A percentile compares a stretch with the other conserved stretches of the same genome.
Evolutionary conservation across 164 flowering plant species (phyloP).

Genomic region (Kalanchoe fedtschenkoi): DNA sequence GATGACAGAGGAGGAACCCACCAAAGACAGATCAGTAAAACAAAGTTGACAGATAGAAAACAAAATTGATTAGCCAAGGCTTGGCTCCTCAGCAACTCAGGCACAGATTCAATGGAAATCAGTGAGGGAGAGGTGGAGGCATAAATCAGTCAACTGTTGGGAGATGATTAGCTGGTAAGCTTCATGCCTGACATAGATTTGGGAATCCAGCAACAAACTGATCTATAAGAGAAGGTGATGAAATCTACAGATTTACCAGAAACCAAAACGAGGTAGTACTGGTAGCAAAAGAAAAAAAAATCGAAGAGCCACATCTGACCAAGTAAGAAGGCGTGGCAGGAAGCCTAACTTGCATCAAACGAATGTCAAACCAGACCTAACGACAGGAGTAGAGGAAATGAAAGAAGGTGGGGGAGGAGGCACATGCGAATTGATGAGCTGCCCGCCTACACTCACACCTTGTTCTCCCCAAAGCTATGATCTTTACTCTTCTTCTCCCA

Average conservation of each 20-base stretch:
- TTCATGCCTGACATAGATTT: neutral
- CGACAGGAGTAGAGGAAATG: too few relatives aligned
- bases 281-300: neutral
- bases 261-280: neutral
- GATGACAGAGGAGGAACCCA: constrained; percentile 3
- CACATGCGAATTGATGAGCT: too few relatives aligned
- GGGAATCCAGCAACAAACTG: neutral
- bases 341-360: neutral
- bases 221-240: neutral
- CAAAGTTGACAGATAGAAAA: neutral
- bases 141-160: neutral
- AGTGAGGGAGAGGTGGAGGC: neutral
- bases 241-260: neutral
- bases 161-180: neutral
- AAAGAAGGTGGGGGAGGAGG: too few relatives aligned
- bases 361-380: neutral
- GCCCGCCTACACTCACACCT: too few relatives aligned
- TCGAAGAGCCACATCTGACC: neutral
- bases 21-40: neutral
- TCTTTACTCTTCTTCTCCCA: too few relatives aligned
- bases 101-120: neutral
- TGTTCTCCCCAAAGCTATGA: too few relatives aligned
- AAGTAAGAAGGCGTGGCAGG: too few relatives aligned
- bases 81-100: neutral
- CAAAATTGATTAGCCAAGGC: neutral